A percentile compares a stretch with the other conserved stretches of the same genome.
Conservation (phyloP, 2,329 filamentous ascomycete species). For the Penicillium sp. region DNA sequence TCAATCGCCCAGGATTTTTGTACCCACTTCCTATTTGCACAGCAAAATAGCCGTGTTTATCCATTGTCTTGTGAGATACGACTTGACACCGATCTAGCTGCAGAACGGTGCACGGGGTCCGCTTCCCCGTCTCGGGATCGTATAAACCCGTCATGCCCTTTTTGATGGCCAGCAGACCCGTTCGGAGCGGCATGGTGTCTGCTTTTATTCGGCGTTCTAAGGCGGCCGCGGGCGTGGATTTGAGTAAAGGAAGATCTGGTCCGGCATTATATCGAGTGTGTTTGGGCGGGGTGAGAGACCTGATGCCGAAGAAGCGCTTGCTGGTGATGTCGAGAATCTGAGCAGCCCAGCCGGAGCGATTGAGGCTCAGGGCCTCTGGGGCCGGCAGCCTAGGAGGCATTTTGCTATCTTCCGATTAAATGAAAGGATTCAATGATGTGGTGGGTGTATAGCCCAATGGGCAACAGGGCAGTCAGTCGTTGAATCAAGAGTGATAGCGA, state of each 20-base stretch:
- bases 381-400: constrained; percentile 16
- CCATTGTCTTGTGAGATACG: constrained; percentile 75
- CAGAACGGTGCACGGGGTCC: constrained; percentile 84
- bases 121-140: constrained; percentile 67
- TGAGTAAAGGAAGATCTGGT: constrained; percentile 49
- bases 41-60: constrained; percentile 84
- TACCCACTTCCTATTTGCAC: constrained; percentile 82
- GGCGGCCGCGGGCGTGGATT: constrained; percentile 56
- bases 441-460: neutral
- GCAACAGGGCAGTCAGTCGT: neutral
- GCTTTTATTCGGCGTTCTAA: constrained; percentile 53
- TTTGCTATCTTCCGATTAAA: constrained; percentile 7
- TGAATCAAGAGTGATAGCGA: neutral
- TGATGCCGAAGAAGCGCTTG: constrained; percentile 49
- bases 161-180: constrained; percentile 81
- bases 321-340: constrained; percentile 22
- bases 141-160: constrained; percentile 95
- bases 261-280: constrained; percentile 52
- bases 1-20: constrained; percentile 70
- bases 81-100: constrained; percentile 93
- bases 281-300: constrained; percentile 54
- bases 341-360: constrained; percentile 21
- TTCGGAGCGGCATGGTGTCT: constrained; percentile 60
- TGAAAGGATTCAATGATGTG: neutral
- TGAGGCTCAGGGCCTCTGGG: constrained; percentile 28